Conservation (phyloP, 2,329 filamentous ascomycete species). For the Paecilomyces fulvus region DNA sequence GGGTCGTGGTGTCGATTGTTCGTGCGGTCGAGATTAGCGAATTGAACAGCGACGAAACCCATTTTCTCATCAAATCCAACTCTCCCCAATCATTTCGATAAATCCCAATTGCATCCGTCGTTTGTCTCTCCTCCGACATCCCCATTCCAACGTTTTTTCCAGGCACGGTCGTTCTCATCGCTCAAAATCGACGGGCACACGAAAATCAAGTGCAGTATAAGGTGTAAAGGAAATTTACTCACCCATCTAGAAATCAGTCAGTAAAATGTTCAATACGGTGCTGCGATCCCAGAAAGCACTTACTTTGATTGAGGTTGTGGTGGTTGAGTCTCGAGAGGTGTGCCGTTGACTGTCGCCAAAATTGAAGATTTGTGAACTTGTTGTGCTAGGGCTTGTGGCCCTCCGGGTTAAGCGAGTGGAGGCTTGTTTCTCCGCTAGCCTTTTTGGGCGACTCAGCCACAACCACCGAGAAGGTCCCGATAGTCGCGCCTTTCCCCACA, state of each 20-base stretch:
- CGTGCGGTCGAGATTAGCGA: constrained; percentile 9
- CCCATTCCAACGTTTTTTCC: not conserved
- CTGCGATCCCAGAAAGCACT: constrained; percentile 16
- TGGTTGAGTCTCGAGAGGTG: constrained; percentile 33
- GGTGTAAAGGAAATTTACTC: constrained; percentile 37
- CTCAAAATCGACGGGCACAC: constrained; percentile 7
- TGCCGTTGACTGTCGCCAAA: constrained; percentile 26
- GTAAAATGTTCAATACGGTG: constrained; percentile 11
- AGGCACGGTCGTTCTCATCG: not conserved
- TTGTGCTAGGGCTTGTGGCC: constrained; percentile 37
- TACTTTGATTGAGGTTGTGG: constrained; percentile 48
- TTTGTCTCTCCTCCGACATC: not conserved
- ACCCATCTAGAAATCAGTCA: constrained; percentile 49
- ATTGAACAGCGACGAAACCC: not conserved
- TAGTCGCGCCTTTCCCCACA: constrained; percentile 3
- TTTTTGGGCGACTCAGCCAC: constrained; percentile 5
- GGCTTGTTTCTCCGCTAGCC: constrained; percentile 20
- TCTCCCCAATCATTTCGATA: not conserved
- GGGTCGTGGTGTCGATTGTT: constrained; percentile 5
- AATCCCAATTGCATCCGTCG: not conserved
- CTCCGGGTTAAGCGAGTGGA: constrained; percentile 35
- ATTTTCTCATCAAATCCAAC: not conserved
- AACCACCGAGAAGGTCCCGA: constrained; percentile 8
- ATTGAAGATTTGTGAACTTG: constrained; percentile 35
- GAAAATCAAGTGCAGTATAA: constrained; percentile 19